Conservation (phyloP, 1,284 basidiomycete species). For the Schizopora paradoxa region DNA sequence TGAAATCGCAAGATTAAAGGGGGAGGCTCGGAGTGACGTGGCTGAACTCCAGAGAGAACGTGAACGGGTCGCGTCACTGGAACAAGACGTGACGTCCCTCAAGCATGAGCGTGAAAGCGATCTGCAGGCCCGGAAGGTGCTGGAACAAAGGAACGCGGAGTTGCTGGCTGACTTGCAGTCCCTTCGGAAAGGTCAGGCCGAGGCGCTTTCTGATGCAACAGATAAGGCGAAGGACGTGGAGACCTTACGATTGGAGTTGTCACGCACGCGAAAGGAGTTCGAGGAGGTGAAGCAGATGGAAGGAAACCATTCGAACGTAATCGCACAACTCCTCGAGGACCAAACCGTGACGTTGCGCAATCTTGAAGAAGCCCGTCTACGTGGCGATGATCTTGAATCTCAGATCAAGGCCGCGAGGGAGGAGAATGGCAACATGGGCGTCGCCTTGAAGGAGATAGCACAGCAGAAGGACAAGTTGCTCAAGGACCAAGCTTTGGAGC, state of each 20-base stretch:
- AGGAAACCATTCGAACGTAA: conserved; percentile 55
- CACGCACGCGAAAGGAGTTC: conserved; percentile 54
- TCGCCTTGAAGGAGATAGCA: conserved; percentile 60
- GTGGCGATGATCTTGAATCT: conserved; percentile 67
- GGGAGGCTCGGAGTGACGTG: no score
- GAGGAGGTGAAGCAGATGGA: conserved; percentile 73
- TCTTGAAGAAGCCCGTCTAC: conserved; percentile 67
- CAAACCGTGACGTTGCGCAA: conserved; percentile 63
- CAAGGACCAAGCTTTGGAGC: conserved; percentile 69
- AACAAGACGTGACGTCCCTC: conserved; percentile 59
- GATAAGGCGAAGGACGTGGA: conserved; percentile 60
- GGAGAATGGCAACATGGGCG: conserved; percentile 64
- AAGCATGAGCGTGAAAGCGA: conserved; percentile 63
- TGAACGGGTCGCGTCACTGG: conserved; percentile 46
- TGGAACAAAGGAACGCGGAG: conserved; percentile 66
- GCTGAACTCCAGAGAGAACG: conserved; percentile 41
- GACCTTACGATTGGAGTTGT: conserved; percentile 63
- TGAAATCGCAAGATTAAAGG: conserved; percentile 51
- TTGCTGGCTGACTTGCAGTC: conserved; percentile 53
- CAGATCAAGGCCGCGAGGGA: conserved; percentile 63
- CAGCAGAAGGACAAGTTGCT: conserved; percentile 73
- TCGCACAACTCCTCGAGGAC: conserved; percentile 65
- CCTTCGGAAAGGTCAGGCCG: conserved; percentile 52
- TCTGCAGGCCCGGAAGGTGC: conserved; percentile 45
- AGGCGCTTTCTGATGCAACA: conserved; percentile 64